Evolutionary conservation across 352 stramenopile species (phyloP).

Genomic region (Pythium scleroteichum): DNA sequence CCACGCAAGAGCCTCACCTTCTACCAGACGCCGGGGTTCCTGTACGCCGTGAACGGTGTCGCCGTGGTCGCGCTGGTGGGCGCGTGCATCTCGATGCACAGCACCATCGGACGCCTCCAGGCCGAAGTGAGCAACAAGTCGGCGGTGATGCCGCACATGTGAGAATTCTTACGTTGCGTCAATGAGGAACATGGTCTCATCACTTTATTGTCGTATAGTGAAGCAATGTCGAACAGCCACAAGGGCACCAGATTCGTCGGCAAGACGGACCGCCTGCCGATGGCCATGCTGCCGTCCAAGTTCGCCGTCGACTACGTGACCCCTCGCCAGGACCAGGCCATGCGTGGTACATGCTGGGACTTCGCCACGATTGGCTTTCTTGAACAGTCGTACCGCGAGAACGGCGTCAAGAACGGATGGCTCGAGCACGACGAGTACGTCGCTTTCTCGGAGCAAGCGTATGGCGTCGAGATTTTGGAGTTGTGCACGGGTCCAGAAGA

Average conservation of each 20-base stretch:
- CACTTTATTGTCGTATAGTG: constrained; percentile 11
- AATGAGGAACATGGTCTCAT: background rate
- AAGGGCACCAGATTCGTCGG: constrained; percentile 24
- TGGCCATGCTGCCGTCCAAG: constrained; percentile 75
- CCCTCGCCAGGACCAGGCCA: constrained; percentile 69
- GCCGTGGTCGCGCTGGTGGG: constrained; percentile 55
- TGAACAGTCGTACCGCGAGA: constrained; percentile 76
- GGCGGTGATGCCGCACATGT: constrained; percentile 13
- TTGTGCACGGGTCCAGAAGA: constrained; percentile 63
- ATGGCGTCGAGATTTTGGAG: constrained; percentile 70
- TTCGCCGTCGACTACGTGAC: constrained; percentile 81
- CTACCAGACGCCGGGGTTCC: constrained; percentile 36
- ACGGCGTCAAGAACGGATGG: constrained; percentile 67
- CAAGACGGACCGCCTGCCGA: constrained; percentile 50
- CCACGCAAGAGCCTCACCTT: constrained; percentile 14
- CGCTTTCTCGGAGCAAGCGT: constrained; percentile 79
- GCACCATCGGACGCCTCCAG: constrained; percentile 59
- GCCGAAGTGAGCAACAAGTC: constrained; percentile 28
- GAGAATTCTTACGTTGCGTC: background rate
- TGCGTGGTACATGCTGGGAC: constrained; percentile 82
- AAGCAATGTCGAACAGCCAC: constrained; percentile 17
- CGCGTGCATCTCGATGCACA: constrained; percentile 75
- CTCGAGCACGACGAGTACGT: constrained; percentile 72
- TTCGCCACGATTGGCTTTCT: constrained; percentile 79
- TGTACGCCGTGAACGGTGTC: constrained; percentile 62